Base-by-base conservation (phyloP, 148 eudicot genomes). In the Amaranthus hypochondriacus region DNA sequence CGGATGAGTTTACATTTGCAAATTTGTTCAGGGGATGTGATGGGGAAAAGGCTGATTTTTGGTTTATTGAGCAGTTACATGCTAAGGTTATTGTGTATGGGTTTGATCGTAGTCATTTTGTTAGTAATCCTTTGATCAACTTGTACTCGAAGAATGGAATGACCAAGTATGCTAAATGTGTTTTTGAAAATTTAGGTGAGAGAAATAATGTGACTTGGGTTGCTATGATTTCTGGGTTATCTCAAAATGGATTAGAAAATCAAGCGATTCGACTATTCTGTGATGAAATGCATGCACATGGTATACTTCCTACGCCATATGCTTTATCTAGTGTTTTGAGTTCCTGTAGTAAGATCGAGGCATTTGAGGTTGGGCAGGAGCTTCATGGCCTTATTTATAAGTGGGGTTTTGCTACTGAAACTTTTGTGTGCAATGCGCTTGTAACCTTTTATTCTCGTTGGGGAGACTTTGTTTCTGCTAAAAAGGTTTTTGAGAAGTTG, bases 201-300 rank as follows among this genome's bases (percentile, higher is more conserved):
- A 81, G 80, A 78, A 93, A 92, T 80, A 95, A 74, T 84, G 93
- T 87, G 14, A 84, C 98, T 54, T 95, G 97, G 97, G 96, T 92
- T 79, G 93, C 97, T 73, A 90, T 95, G 86, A 85, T 95, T 76
- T 95, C 97, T 59, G 97, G 97, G 53, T 86, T 92, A 59, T 88
- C 97, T 70, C 83, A 79, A 49, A 95, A 86, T 78, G 86, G 86
- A 53, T 78, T 55, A 51, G 96, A 90, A 74, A 79, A 84, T 67
- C 86, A 92, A 73, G 82, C 84, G 42, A 82, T 90, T 54, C 76
- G 65, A 52, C 79, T 95, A 66, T 95, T 92, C 72, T 73, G 81
- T 58, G 48, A 59, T 56, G 93, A 90, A 79, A 95, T 92, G 96
- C 89, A 86, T 70, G 68, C 62, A 11, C 69, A 78, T 18, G 97